Base-by-base conservation (phyloP, 176 grass and related monocot species). In the Pharus latifolius region DNA sequence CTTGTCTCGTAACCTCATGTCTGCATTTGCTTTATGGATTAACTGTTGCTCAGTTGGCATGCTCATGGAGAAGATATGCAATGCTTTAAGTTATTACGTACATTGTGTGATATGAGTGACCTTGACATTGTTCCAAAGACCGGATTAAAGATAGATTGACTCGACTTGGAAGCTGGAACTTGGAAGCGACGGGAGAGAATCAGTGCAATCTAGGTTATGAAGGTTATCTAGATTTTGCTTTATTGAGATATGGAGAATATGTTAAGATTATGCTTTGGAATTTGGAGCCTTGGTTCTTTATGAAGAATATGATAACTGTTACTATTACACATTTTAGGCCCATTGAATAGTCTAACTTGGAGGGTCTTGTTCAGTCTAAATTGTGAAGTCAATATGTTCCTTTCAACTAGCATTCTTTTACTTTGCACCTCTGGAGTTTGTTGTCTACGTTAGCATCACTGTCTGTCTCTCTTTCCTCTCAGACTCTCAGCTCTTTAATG, bases 231-330 rank as follows among this genome's bases (percentile, higher is more conserved):
- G 63, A 18, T 52, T 42, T 17, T 4, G 10, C 49, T 15, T 32
- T 77, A 11, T 65, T 64, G 49, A 65, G 12, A 56, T 63, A 52
- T 43, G 60, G 49, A 54, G n/a, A 56, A 33, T 42, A 55, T 42
- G 8, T 53, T 32, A 32, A 29, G 49, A 45, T 16, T 44, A 20
- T 17, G 6, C 37, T 12, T 22, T 72, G n/a, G 13, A 28, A 49
- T 22, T 25, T 35, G 12, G 17, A 45, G 24, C 52, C 28, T 70
- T 57, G 41, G 17, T 60, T 24, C 1, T 14, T 73, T 15, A 32
- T 27, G 32, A 47, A 19, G 26, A 48, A 67, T 46, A 25, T 65
- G 62, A 16, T 10, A n/a, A 31, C 26, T 65, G 41, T 46, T n/a
- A n/a, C n/a, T n/a, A n/a, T n/a, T n/a, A n/a, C 9, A 38, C 6